phyloP scores from a whole-genome alignment of 2,329 filamentous ascomycete genomes.

The Madurella fahalii region DNA sequence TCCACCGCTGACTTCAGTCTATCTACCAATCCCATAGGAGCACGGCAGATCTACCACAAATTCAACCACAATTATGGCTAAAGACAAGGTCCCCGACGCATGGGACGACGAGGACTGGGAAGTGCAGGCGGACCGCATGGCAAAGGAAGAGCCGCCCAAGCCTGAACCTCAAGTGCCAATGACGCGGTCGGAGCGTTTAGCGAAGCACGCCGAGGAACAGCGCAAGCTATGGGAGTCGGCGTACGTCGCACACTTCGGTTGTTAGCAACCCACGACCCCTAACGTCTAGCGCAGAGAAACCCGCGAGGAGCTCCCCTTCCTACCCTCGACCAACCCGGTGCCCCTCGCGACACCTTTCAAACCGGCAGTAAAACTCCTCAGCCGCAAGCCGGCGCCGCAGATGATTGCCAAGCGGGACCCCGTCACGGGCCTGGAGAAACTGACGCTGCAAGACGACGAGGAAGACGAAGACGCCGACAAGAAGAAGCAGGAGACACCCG shows the following conservation, averaged over 20 bases:
- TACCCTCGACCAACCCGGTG: conserved; percentile 49
- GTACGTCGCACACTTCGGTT: conserved; percentile 45
- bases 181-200: conserved; percentile 71
- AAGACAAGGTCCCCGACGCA: conserved; percentile 61
- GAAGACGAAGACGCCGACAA: conserved; percentile 63
- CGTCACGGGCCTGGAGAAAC: conserved; percentile 43
- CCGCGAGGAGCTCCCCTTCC: conserved; percentile 68
- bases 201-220: conserved; percentile 78
- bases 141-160: conserved; percentile 31
- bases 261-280: conserved; percentile 2
- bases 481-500: conserved; percentile 61
- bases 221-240: conserved; percentile 85
- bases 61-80: conserved; percentile 33
- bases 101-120: conserved; percentile 90
- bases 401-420: conserved; percentile 56
- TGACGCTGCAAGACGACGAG: conserved; percentile 47
- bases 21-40: too few relatives aligned
- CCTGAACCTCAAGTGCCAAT: conserved; percentile 44
- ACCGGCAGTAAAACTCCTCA: conserved; percentile 77
- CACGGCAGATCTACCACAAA: too few relatives aligned
- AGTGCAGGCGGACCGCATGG: conserved; percentile 60
- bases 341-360: conserved; percentile 69
- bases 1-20: too few relatives aligned
- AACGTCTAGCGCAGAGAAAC: conserved; percentile 56
- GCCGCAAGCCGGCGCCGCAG: conserved; percentile 68